Evolutionary conservation across 345 rosid species (phyloP).

Genomic region (Lenwebbia sp.): DNA sequence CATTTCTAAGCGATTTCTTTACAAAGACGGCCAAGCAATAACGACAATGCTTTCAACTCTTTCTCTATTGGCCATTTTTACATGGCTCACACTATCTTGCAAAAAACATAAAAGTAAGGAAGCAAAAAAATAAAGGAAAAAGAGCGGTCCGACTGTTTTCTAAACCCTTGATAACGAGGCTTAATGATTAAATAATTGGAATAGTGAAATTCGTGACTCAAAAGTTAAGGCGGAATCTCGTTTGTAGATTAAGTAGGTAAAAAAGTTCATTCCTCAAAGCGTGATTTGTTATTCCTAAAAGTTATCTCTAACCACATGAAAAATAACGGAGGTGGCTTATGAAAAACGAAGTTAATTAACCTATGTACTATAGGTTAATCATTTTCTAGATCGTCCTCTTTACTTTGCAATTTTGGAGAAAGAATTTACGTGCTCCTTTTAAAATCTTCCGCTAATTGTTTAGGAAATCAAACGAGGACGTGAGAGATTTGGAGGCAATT

Average conservation of each 20-base stretch:
- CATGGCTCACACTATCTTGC: neutral
- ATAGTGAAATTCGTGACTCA: neutral
- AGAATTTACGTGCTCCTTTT: neutral
- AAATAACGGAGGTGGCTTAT: neutral
- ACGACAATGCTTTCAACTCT: neutral
- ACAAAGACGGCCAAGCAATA: neutral
- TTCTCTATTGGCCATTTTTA: neutral
- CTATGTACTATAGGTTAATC: neutral
- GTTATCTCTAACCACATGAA: neutral
- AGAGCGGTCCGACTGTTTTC: no score
- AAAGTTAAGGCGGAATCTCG: no score
- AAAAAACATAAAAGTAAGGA: neutral
- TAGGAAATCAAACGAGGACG: neutral
- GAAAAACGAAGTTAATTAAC: neutral
- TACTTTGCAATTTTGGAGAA: neutral
- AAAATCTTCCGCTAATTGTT: neutral
- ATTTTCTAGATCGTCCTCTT: neutral
- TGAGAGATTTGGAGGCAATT: neutral
- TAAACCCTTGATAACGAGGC: no score
- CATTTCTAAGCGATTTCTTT: neutral
- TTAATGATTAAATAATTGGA: no score
- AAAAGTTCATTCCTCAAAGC: no score
- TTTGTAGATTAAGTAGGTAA: no score
- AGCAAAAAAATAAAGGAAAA: neutral
- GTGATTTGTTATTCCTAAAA: no score